Base-by-base conservation (phyloP, 768 basidiomycete genomes). In the Phylloporus scabripes region DNA sequence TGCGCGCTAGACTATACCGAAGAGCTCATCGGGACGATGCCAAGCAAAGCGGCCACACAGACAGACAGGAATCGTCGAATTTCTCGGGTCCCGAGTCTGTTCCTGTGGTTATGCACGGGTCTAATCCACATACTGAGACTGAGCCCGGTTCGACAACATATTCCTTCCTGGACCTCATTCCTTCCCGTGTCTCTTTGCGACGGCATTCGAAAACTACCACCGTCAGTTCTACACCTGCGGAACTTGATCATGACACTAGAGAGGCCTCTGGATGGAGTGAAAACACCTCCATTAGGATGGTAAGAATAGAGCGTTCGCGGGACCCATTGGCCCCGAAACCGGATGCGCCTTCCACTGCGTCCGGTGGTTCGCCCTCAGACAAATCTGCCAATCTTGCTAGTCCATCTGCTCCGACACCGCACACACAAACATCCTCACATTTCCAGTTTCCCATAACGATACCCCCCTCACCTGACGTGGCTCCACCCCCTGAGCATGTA, bases 401-500 rank as follows among this genome's bases (percentile, higher is more conserved):
- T 11, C 60, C 58, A 11, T 56, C 64, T 39, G 50, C 33, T 18
- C 55, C 41, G n/a, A 59, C 64, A 23, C 48, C 52, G 11, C 52
- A 56, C 18, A 64, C 64, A n/a, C 56, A 60, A 38, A 42, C 52
- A 23, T 60, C 65, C n/a, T 56, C 57, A 10, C 33, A 59, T 12
- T 77, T 77, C 54, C 75, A 74, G 6, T 75, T 76, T 49, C 72
- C 75, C 23, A 60, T 77, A 29, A 68, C 74, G 7, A 70, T 79
- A 7, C 71, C 77, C 3, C 56, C 74, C 9, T 75, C 77, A 0
- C 60, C 71, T 5, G 61, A 75, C 46, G 50, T 63, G 45, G 53
- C 42, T 23, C 58, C 57, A 18, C 57, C 57, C 11, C 44, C 54
- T 26, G 55, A 31, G 50, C 23, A 21, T 29, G 51, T 50, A 23